Evolutionary conservation across 345 rosid species (phyloP).

Genomic region (Brassica juncea): DNA sequence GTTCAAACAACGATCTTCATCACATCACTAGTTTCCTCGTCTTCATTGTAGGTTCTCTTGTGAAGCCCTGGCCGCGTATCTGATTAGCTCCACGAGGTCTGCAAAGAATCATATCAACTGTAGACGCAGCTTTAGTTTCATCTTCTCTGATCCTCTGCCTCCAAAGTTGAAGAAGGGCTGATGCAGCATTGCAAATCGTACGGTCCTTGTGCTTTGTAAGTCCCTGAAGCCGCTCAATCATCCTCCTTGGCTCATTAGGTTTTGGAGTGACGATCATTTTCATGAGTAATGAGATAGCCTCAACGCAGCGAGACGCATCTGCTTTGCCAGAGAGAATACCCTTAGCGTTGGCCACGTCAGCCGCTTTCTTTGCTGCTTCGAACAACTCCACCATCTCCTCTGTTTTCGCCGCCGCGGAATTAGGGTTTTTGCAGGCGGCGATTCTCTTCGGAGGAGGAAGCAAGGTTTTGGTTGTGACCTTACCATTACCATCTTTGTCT

Average conservation of each 20-base stretch:
- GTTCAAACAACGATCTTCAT: neutral
- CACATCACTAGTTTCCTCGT: neutral
- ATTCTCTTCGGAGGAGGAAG: neutral
- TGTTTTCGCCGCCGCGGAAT: neutral
- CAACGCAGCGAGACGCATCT: neutral
- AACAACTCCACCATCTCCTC: neutral
- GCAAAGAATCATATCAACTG: neutral
- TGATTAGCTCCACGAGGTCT: neutral
- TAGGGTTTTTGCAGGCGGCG: neutral
- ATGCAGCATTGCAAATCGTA: neutral
- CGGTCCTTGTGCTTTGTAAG: constrained; percentile 27
- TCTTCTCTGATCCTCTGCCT: constrained; percentile 9
- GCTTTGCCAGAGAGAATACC: neutral
- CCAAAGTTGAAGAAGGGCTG: constrained; percentile 10
- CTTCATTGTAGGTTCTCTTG: neutral
- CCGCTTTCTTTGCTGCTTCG: constrained; percentile 27
- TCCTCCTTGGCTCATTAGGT: neutral
- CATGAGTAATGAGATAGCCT: constrained; percentile 2
- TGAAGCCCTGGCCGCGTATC: neutral
- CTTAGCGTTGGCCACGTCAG: neutral
- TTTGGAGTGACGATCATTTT: neutral
- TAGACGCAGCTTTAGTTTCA: neutral
- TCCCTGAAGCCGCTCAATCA: constrained; percentile 16
- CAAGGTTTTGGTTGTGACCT: constrained; percentile 13
- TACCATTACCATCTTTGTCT: neutral